Percentiles rank a stretch among this genome's conserved stretches.
phyloP scores from a whole-genome alignment of 2,329 filamentous ascomycete species.

The Aspergillus fumigatus region DNA sequence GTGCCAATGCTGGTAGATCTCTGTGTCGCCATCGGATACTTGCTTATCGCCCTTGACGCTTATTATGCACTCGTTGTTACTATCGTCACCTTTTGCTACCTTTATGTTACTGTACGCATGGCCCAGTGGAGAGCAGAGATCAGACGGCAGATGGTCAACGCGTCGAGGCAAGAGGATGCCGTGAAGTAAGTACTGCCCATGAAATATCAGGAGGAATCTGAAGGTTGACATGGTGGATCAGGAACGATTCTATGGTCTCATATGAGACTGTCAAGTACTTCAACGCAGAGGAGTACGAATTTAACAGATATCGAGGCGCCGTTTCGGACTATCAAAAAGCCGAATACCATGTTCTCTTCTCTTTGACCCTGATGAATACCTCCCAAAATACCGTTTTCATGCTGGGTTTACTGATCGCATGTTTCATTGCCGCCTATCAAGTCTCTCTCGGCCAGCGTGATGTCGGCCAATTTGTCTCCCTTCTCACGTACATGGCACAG shows the following conservation, averaged over 20 bases:
- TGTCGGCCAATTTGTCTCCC: conserved; percentile 67
- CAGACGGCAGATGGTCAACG: conserved; percentile 89
- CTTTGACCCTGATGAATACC: conserved; percentile 75
- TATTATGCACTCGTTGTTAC: conserved; percentile 87
- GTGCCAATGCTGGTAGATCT: conserved; percentile 92
- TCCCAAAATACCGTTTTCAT: conserved; percentile 78
- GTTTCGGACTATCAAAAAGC: conserved; percentile 68
- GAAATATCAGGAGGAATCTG: background rate
- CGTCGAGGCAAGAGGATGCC: conserved; percentile 89
- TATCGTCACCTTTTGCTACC: conserved; percentile 90
- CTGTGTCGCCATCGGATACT: conserved; percentile 76
- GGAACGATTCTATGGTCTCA: conserved; percentile 96
- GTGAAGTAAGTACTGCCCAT: conserved; percentile 61
- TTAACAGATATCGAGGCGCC: conserved; percentile 65
- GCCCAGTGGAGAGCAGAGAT: conserved; percentile 89
- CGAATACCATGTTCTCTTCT: conserved; percentile 71
- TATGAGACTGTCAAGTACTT: conserved; percentile 95
- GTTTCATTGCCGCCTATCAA: conserved; percentile 72
- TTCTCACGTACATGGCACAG: conserved; percentile 75
- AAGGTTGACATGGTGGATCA: conserved; percentile 20
- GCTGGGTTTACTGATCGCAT: conserved; percentile 65
- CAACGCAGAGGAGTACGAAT: conserved; percentile 78
- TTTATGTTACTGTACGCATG: conserved; percentile 95
- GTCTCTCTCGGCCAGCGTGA: conserved; percentile 62
- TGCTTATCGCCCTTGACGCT: conserved; percentile 73